These are phyloP conservation scores for Hemisphaericaspora xylanilytica DNA, from an alignment of 1,139 yeast species.

Conservation along the genomic window DNA sequence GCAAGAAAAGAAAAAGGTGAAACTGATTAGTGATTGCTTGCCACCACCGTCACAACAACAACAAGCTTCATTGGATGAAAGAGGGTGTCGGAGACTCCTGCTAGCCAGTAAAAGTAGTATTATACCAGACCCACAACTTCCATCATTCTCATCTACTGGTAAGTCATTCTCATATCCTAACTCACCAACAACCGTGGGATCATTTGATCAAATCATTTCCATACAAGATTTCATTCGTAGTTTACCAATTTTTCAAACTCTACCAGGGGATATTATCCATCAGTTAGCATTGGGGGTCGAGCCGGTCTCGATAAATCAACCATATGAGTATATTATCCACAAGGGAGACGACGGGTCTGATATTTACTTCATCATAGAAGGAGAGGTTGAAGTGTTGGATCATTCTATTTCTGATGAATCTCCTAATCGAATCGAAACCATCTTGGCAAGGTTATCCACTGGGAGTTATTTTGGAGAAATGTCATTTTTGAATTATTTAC, in stretches of 20 bases:
- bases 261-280: slow-evolving; percentile 59
- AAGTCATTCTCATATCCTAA: slow-evolving; percentile 4
- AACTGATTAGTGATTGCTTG: no score
- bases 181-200: neutral
- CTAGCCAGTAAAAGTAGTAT: slow-evolving; percentile 21
- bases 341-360: slow-evolving; percentile 62
- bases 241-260: slow-evolving; percentile 55
- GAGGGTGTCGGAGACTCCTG: slow-evolving; percentile 13
- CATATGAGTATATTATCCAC: slow-evolving; percentile 59
- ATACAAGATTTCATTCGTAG: slow-evolving; percentile 56
- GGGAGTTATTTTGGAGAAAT: slow-evolving; percentile 78
- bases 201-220: slow-evolving; percentile 19
- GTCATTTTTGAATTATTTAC: slow-evolving; percentile 58
- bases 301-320: slow-evolving; percentile 43
- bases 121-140: slow-evolving; percentile 27
- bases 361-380: slow-evolving; percentile 62
- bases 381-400: slow-evolving; percentile 68
- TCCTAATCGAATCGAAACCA: slow-evolving; percentile 25
- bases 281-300: slow-evolving; percentile 63
- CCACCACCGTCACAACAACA: neutral
- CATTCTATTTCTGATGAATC: slow-evolving; percentile 18
- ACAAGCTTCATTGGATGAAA: neutral
- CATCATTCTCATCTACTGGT: slow-evolving; percentile 17
- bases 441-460: slow-evolving; percentile 56
- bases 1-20: slow-evolving; percentile 57